Percentiles rank a stretch among this genome's conserved stretches.
phyloP scores from a whole-genome alignment of 2,329 filamentous ascomycete species.

The Beauveria sp. region DNA sequence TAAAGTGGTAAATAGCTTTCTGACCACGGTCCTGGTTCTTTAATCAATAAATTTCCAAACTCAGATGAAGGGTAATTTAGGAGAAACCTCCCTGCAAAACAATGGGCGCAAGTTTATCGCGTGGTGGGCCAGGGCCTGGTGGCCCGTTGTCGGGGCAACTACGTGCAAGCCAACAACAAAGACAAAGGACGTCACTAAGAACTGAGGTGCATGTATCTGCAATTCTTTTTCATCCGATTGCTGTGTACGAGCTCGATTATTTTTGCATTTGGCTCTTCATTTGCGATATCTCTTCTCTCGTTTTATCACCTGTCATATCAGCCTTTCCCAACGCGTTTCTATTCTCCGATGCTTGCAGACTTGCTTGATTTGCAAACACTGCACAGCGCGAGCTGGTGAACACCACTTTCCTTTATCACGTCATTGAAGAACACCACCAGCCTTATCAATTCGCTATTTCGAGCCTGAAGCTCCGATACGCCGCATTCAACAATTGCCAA shows the following conservation, averaged over 20 bases:
- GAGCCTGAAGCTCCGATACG: background rate
- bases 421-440: background rate
- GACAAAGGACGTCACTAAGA: constrained; percentile 9
- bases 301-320: background rate
- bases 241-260: background rate
- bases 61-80: too few species aligned
- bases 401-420: background rate
- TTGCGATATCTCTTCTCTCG: background rate
- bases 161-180: constrained; percentile 2
- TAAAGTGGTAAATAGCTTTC: too few species aligned
- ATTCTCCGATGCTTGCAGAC: background rate
- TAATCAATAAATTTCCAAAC: too few species aligned
- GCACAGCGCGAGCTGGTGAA: background rate
- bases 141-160: constrained; percentile 5
- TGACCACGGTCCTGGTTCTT: too few species aligned
- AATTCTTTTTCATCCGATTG: background rate
- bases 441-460: background rate
- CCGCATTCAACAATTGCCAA: background rate
- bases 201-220: constrained; percentile 1
- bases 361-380: constrained; percentile 5
- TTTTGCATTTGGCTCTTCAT: background rate
- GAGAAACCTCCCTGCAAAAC: background rate
- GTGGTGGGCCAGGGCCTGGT: background rate
- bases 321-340: background rate
- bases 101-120: background rate